A percentile compares a stretch with the other conserved stretches of the same genome.
Conservation (phyloP, 2,329 filamentous ascomycete species). For the Dactylella cylindrospora region DNA sequence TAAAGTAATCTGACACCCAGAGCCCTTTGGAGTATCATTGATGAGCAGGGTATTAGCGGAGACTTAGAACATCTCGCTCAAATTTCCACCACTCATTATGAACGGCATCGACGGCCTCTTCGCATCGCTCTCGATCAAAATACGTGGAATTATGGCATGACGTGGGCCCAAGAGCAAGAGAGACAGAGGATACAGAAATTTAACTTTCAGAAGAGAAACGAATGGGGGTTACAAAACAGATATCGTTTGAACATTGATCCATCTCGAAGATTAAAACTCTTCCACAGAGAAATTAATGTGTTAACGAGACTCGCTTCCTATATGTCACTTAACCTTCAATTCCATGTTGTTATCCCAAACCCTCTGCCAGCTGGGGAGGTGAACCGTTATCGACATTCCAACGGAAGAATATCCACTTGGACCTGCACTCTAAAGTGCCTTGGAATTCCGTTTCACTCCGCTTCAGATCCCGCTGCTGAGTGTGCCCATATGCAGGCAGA, state of each 20-base stretch:
- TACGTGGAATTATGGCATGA: constrained; percentile 20
- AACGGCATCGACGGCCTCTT: not conserved
- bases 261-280: not conserved
- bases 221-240: not conserved
- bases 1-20: too few relatives aligned
- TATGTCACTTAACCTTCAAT: constrained; percentile 9
- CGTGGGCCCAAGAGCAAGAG: not conserved
- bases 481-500: constrained; percentile 1
- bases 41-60: too few relatives aligned
- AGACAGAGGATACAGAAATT: constrained; percentile 1
- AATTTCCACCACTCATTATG: constrained; percentile 1
- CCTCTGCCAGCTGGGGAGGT: constrained; percentile 6
- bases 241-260: not conserved
- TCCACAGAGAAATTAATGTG: constrained; percentile 11
- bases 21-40: too few relatives aligned
- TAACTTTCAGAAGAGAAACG: constrained; percentile 1
- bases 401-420: constrained; percentile 14
- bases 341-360: constrained; percentile 12
- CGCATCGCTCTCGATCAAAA: constrained; percentile 26
- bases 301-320: constrained; percentile 5
- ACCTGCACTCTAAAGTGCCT: constrained; percentile 9
- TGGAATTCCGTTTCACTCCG: constrained; percentile 13
- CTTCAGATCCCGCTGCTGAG: not conserved
- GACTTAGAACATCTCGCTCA: too few relatives aligned
- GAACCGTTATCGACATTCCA: constrained; percentile 7